Conservation (phyloP, 805 yeast species). For the Pichia nakasei region DNA sequence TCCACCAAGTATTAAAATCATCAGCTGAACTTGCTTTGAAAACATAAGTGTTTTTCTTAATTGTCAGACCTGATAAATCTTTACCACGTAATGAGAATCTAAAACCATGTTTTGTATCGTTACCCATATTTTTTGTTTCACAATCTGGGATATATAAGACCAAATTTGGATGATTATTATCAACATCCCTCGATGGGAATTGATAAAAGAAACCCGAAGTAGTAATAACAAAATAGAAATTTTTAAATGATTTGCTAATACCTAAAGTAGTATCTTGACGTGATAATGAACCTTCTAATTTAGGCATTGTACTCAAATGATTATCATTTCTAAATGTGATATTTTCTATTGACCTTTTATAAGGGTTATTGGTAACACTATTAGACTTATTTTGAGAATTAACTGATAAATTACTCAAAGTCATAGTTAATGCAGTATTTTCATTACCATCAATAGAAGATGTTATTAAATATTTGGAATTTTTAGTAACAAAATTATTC, state of each 20-base stretch:
- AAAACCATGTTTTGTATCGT: constrained; percentile 23
- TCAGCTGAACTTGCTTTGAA: constrained; percentile 37
- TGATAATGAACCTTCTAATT: constrained; percentile 38
- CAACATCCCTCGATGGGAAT: constrained; percentile 37
- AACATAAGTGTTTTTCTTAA: constrained; percentile 27
- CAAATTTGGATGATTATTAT: constrained; percentile 35
- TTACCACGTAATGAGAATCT: constrained; percentile 31
- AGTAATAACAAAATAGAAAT: constrained; percentile 41
- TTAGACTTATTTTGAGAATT: constrained; percentile 2
- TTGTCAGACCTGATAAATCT: constrained; percentile 28
- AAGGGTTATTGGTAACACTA: constrained; percentile 8
- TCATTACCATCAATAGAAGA: neutral
- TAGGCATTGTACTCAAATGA: constrained; percentile 34
- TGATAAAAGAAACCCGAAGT: constrained; percentile 37
- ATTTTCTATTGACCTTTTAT: constrained; percentile 29
- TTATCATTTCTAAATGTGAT: constrained; percentile 32
- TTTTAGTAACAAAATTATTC: constrained; percentile 29
- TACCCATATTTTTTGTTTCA: constrained; percentile 17
- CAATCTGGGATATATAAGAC: constrained; percentile 41
- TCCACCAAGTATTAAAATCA: constrained; percentile 40
- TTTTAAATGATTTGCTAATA: constrained; percentile 30
- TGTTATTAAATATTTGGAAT: constrained; percentile 27
- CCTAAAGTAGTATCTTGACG: constrained; percentile 36
- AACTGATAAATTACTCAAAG: constrained; percentile 11
- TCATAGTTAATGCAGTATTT: constrained; percentile 6